Conservation (phyloP, 148 eudicot genomes). For the Spergularia marina region DNA sequence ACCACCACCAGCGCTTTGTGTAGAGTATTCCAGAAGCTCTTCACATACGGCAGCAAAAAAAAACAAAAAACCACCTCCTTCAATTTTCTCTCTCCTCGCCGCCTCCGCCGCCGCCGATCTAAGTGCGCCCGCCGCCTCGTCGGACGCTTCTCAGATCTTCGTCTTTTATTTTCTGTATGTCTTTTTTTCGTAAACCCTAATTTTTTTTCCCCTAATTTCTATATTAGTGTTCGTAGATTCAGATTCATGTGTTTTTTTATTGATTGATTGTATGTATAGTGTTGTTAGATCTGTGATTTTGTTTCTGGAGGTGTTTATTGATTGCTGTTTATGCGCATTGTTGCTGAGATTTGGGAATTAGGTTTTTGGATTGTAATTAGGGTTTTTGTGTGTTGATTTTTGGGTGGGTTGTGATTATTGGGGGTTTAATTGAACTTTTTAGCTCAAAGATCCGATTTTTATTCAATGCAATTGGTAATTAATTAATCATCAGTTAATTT, state of each 20-base stretch:
- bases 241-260: neutral
- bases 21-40: too few species aligned
- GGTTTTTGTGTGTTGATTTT: neutral
- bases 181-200: conserved; percentile 1
- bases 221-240: neutral
- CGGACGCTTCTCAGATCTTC: neutral
- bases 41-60: too few species aligned
- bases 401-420: neutral
- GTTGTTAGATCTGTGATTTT: neutral
- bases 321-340: neutral
- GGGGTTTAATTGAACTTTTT: neutral
- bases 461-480: neutral
- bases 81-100: too few species aligned
- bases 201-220: neutral
- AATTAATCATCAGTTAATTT: neutral
- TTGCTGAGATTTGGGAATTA: neutral
- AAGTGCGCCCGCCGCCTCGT: too few species aligned
- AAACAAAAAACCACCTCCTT: too few species aligned
- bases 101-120: too few species aligned
- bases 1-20: too few species aligned
- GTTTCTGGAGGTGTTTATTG: neutral
- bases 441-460: neutral
- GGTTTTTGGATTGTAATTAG: neutral
- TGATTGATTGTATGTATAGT: neutral
- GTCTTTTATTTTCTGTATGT: neutral